A percentile compares a stretch with the other conserved stretches of the same genome.
Evolutionary conservation across 2,329 filamentous ascomycete species (phyloP).

Genomic region (Massarina eburnea): DNA sequence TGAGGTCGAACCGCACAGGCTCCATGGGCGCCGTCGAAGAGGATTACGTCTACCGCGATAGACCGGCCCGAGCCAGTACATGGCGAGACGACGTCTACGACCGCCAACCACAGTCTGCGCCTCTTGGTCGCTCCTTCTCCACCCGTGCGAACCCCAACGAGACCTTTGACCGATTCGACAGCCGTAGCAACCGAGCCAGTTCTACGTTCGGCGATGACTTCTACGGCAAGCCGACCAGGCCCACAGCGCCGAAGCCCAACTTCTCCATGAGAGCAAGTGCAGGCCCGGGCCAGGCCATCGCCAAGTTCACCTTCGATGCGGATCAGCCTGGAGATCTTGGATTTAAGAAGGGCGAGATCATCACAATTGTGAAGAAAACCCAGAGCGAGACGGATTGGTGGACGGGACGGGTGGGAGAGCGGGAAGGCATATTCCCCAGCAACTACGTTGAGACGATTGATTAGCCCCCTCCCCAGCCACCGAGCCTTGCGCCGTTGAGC

Average conservation of each 20-base stretch:
- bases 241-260: slow-evolving; percentile 85
- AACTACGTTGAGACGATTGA: slow-evolving; percentile 44
- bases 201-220: slow-evolving; percentile 53
- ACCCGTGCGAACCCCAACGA: slow-evolving; percentile 51
- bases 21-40: slow-evolving; percentile 37
- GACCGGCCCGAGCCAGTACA: slow-evolving; percentile 65
- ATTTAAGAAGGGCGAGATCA: slow-evolving; percentile 97
- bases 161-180: slow-evolving; percentile 52
- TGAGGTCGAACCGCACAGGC: slow-evolving; percentile 54
- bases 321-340: slow-evolving; percentile 90
- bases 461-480: neutral
- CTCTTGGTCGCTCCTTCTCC: slow-evolving; percentile 53
- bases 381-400: slow-evolving; percentile 97
- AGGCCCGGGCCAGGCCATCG: slow-evolving; percentile 77
- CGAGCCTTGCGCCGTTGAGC: neutral
- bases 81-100: slow-evolving; percentile 80
- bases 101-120: slow-evolving; percentile 45
- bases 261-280: slow-evolving; percentile 60
- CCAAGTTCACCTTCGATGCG: slow-evolving; percentile 90
- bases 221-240: slow-evolving; percentile 70
- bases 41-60: slow-evolving; percentile 56
- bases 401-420: slow-evolving; percentile 85
- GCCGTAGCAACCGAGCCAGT: slow-evolving; percentile 31
- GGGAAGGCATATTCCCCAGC: slow-evolving; percentile 88
- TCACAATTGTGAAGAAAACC: slow-evolving; percentile 92